Evolutionary conservation across 2,329 filamentous ascomycete species (phyloP).

Genomic region (Trichophyton mentagrophytes): DNA sequence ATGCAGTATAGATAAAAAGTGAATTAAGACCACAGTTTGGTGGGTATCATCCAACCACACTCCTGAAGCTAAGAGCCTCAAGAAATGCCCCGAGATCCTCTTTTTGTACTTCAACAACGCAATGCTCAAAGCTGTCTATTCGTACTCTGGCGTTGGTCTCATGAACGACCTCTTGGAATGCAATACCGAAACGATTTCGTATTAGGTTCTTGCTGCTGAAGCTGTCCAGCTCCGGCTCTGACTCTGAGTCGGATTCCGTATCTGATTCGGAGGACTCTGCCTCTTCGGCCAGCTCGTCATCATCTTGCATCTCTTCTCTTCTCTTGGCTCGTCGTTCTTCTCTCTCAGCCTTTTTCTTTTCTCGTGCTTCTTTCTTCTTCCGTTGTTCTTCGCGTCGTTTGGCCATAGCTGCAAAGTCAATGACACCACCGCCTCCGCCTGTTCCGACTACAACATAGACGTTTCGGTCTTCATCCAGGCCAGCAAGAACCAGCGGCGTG

Average conservation of each 20-base stretch:
- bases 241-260: slow-evolving; percentile 23
- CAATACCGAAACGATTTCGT: slow-evolving; percentile 80
- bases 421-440: slow-evolving; percentile 69
- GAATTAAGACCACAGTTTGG: neutral
- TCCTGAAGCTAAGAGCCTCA: slow-evolving; percentile 83
- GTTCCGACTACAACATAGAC: slow-evolving; percentile 91
- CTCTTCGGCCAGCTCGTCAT: slow-evolving; percentile 51
- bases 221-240: slow-evolving; percentile 41
- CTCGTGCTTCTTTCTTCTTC: slow-evolving; percentile 51
- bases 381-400: slow-evolving; percentile 53
- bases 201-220: slow-evolving; percentile 52
- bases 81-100: slow-evolving; percentile 85
- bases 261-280: slow-evolving; percentile 51
- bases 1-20: neutral
- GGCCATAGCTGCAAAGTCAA: slow-evolving; percentile 51
- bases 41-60: slow-evolving; percentile 48
- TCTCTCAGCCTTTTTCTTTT: slow-evolving; percentile 49
- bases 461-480: slow-evolving; percentile 72
- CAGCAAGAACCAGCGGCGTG: slow-evolving; percentile 79
- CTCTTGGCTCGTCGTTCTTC: slow-evolving; percentile 51
- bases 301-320: slow-evolving; percentile 39
- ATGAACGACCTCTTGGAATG: slow-evolving; percentile 86
- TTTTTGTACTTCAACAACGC: slow-evolving; percentile 94
- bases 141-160: slow-evolving; percentile 81
- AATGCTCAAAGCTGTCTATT: slow-evolving; percentile 95